Percentiles rank a stretch among this genome's conserved stretches.
Evolutionary conservation across 2,329 filamentous ascomycete species (phyloP).

Genomic region (Teratosphaeria pseudoeucalypti): DNA sequence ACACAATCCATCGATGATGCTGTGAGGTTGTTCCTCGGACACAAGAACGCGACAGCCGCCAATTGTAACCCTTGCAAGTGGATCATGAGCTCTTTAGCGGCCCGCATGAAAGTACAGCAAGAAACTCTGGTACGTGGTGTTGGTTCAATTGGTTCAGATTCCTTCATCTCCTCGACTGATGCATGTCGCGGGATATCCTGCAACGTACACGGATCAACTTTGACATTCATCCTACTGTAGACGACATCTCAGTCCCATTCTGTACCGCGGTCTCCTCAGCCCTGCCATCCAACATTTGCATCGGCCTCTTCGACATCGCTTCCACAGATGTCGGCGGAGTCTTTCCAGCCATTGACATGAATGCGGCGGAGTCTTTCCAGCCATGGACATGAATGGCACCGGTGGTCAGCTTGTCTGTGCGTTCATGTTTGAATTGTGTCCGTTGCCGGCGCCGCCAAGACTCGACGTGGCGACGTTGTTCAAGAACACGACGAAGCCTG

Average conservation of each 20-base stretch:
- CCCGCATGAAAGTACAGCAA: background rate
- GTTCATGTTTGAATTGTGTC: slow-evolving; percentile 32
- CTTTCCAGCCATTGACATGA: slow-evolving; percentile 28
- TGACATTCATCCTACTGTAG: background rate
- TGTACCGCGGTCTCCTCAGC: background rate
- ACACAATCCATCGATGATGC: background rate
- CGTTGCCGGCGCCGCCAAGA: slow-evolving; percentile 33
- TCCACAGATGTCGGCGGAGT: background rate
- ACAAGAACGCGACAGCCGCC: background rate
- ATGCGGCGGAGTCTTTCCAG: slow-evolving; percentile 15
- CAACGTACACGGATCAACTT: background rate
- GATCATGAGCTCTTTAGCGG: background rate
- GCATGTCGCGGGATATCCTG: background rate
- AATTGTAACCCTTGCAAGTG: background rate
- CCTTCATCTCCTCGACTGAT: background rate
- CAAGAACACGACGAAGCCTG: slow-evolving; percentile 33
- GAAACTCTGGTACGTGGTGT: background rate
- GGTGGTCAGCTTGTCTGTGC: slow-evolving; percentile 49
- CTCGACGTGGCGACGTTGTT: slow-evolving; percentile 14
- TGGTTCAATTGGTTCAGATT: background rate
- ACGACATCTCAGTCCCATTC: background rate
- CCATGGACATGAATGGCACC: slow-evolving; percentile 37
- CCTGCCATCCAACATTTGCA: background rate
- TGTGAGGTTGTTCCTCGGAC: background rate
- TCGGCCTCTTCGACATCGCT: background rate